These are phyloP conservation scores for Exutisphaerella laricina DNA, from an alignment of 2,329 filamentous ascomycete species.

Conservation along the genomic window DNA sequence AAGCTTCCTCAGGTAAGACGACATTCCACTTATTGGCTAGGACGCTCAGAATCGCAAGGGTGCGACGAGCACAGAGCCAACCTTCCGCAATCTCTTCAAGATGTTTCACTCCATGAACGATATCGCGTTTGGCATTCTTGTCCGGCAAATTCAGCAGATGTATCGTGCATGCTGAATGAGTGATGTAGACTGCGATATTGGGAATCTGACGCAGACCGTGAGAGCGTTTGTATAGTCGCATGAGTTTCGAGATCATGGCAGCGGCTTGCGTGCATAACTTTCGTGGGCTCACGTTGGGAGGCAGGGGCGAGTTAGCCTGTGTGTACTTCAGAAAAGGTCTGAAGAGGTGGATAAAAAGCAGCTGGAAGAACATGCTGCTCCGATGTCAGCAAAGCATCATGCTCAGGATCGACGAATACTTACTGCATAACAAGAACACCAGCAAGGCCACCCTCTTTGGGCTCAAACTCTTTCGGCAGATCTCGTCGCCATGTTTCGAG, in stretches of 20 bases:
- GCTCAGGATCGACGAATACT: slow-evolving; percentile 38
- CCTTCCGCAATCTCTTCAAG: slow-evolving; percentile 93
- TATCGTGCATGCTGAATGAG: slow-evolving; percentile 89
- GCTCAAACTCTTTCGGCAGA: slow-evolving; percentile 78
- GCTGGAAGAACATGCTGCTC: slow-evolving; percentile 89
- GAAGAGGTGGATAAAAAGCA: slow-evolving; percentile 93
- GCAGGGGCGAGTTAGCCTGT: slow-evolving; percentile 73
- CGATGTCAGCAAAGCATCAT: background rate
- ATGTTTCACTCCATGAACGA: slow-evolving; percentile 84
- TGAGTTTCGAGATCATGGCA: slow-evolving; percentile 83
- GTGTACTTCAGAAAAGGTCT: slow-evolving; percentile 90
- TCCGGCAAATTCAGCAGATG: slow-evolving; percentile 90
- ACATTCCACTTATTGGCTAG: slow-evolving; percentile 86
- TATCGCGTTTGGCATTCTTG: slow-evolving; percentile 82
- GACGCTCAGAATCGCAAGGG: slow-evolving; percentile 76
- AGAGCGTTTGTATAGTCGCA: slow-evolving; percentile 86
- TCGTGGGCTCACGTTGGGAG: slow-evolving; percentile 79
- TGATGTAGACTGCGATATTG: slow-evolving; percentile 94
- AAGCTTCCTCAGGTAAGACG: slow-evolving; percentile 77
- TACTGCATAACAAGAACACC: slow-evolving; percentile 83
- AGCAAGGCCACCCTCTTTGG: slow-evolving; percentile 81
- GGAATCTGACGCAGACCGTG: slow-evolving; percentile 91
- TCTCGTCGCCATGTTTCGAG: slow-evolving; percentile 84
- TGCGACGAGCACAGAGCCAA: slow-evolving; percentile 84
- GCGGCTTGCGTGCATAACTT: slow-evolving; percentile 89